phyloP scores from a whole-genome alignment of 2,329 filamentous ascomycete genomes.

The Fusarium praegraminearum region DNA sequence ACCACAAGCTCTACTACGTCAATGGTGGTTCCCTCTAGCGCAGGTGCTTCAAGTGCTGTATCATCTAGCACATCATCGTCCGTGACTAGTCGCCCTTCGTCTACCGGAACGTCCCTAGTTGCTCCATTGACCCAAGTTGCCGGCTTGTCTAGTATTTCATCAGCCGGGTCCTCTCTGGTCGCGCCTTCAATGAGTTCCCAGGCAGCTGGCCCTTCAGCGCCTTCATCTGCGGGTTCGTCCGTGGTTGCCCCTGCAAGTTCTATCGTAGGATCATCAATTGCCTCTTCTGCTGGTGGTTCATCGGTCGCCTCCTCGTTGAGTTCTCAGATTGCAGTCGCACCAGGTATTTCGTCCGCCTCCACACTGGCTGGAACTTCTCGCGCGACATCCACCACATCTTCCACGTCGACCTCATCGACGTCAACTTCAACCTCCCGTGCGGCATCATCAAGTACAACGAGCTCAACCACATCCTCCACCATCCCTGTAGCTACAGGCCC shows the following conservation, averaged over 20 bases:
- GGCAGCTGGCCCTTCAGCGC: not conserved
- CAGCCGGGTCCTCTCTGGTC: not conserved
- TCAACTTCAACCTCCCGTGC: not conserved
- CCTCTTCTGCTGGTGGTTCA: not conserved
- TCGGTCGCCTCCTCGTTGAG: rapidly evolving
- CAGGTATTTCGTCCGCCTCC: not conserved
- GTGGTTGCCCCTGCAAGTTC: not conserved
- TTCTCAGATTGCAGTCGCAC: rapidly evolving
- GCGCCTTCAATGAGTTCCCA: slow-evolving; percentile 15
- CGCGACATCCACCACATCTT: not conserved
- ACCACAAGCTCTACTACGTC: not conserved
- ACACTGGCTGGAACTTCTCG: not conserved
- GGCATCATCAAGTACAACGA: not conserved
- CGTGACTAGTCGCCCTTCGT: slow-evolving; percentile 39
- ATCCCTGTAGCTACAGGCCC: slow-evolving; percentile 44
- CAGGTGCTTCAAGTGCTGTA: slow-evolving; percentile 33
- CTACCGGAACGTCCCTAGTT: slow-evolving; percentile 33
- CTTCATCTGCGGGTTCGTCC: not conserved
- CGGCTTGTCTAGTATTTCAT: rapidly evolving
- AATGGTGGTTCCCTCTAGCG: not conserved
- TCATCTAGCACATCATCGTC: not conserved
- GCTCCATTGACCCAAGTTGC: slow-evolving; percentile 10
- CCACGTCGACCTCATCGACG: not conserved
- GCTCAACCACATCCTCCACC: not conserved
- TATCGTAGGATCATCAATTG: not conserved